Evolutionary conservation across 129 eudicot genomes (phyloP).

Genomic region (Sambucus nigra): DNA sequence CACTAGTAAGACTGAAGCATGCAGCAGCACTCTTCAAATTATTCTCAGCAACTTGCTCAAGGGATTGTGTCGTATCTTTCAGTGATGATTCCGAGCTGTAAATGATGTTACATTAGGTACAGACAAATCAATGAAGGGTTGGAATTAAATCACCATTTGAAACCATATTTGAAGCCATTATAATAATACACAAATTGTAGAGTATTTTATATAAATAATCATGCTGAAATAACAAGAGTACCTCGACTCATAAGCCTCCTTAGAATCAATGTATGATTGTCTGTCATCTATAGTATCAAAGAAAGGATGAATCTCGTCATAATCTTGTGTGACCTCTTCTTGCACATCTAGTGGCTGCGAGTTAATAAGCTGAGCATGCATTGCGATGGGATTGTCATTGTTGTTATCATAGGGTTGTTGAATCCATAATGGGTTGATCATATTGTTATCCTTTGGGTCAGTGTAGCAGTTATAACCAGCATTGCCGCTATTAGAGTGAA

Average conservation of each 20-base stretch:
- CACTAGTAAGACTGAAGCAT: constrained; percentile 36
- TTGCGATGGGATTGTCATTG: constrained; percentile 12
- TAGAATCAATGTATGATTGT: constrained; percentile 56
- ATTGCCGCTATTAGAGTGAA: constrained; percentile 6
- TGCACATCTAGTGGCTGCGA: constrained; percentile 23
- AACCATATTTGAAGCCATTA: neutral
- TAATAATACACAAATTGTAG: neutral
- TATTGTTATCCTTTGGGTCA: constrained; percentile 31
- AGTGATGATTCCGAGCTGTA: constrained; percentile 56
- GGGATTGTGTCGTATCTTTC: constrained; percentile 32
- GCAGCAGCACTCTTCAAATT: constrained; percentile 45
- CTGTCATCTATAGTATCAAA: constrained; percentile 64
- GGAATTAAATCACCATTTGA: neutral
- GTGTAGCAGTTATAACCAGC: constrained; percentile 6
- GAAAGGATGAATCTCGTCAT: constrained; percentile 56
- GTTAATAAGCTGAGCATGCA: constrained; percentile 29
- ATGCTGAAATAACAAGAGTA: constrained; percentile 5
- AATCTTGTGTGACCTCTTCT: constrained; percentile 43
- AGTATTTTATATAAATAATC: neutral
- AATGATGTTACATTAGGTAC: constrained; percentile 6
- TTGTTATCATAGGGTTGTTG: constrained; percentile 22
- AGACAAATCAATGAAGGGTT: neutral
- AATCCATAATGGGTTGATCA: constrained; percentile 30
- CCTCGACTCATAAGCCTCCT: constrained; percentile 60
- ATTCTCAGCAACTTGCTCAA: constrained; percentile 33